Evolutionary conservation across 2,329 filamentous ascomycete genomes (phyloP).

Genomic region (Diaporthe batatas): DNA sequence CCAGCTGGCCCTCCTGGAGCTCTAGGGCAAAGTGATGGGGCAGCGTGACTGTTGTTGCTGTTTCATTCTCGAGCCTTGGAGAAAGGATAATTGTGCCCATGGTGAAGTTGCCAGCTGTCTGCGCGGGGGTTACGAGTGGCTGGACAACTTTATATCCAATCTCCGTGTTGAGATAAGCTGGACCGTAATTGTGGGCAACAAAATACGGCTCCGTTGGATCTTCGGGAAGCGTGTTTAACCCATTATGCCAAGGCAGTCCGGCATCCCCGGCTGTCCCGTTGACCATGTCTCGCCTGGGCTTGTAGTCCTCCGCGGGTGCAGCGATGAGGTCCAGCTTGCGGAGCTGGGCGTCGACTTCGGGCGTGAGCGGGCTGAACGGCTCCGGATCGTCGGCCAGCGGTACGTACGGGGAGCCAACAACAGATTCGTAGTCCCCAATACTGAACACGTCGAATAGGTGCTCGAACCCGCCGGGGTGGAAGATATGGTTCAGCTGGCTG

Average conservation of each 20-base stretch:
- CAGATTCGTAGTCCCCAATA: not conserved
- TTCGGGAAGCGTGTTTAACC: not conserved
- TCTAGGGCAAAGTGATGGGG: conserved; percentile 5
- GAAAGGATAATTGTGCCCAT: conserved; percentile 8
- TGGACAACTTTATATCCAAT: conserved; percentile 3
- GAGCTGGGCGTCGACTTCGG: conserved; percentile 11
- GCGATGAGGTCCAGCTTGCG: conserved; percentile 14
- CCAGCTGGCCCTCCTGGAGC: conserved; percentile 5
- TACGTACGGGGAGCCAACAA: not conserved
- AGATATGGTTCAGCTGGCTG: conserved; percentile 22
- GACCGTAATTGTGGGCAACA: conserved; percentile 2
- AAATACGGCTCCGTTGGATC: conserved; percentile 14
- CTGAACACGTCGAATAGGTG: conserved; percentile 4
- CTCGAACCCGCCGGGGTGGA: conserved; percentile 19
- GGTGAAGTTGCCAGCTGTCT: conserved; percentile 7
- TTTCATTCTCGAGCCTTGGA: not conserved
- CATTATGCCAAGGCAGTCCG: not conserved
- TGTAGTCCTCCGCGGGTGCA: not conserved
- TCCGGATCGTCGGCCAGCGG: not conserved
- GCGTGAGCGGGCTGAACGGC: conserved; percentile 14
- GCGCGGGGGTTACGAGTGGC: conserved; percentile 5
- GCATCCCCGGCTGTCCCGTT: conserved; percentile 4
- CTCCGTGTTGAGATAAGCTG: not conserved
- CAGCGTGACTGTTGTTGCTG: not conserved
- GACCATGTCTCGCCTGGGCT: not conserved